Evolutionary conservation across 1,139 yeast species (phyloP), one percentile per base, ranked within the genome.

Genomic region (Geotrichum macrosporum): DNA sequence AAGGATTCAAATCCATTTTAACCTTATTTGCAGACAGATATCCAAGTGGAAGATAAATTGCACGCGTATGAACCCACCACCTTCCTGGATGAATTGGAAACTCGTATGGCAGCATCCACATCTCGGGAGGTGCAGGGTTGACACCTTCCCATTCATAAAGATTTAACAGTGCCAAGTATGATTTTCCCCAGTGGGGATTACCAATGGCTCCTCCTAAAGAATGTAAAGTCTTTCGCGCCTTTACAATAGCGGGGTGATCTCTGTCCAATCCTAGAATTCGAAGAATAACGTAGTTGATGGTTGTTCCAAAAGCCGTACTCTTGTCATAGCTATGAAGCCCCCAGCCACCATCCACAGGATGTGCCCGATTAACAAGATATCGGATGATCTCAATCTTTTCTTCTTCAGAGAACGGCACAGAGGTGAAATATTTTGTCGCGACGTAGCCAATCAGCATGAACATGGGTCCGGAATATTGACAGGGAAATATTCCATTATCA

Each of bases 341-440:
- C 98, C 99, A 94, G 1, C 98, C 99, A n/a, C 99, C 99, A 66
- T 94, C 99, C 0, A 88, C 95, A 0, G 96, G 97, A 62, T 92
- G 96, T 0, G 97, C 82, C 0, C 86, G 77, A 62, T 94, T 94
- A 16, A 87, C 87, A 19, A 92, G 68, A 61, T 88, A 92, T 48
- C 97, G 73, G 33, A 84, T 78, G 64, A 94, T 69, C 64, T 94
- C 98, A 9, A 70, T 66, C 53, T 72, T 70, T 55, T 76, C 78
- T 26, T 79, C 81, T 35, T 79, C 80, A 0, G 92, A 82, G 29
- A 92, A 84, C 18, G 76, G 78, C 0, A 78, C 74, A 34, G 78
- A 76, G 18, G 92, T 75, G 63, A 80, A 81, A 63, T 88, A 86
- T 58, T 78, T 75, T 2, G 88, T 80, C 0, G 77, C 84, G 16